Base-by-base conservation (phyloP, 495 filamentous ascomycete genomes). In the Acidiella bohemica region DNA sequence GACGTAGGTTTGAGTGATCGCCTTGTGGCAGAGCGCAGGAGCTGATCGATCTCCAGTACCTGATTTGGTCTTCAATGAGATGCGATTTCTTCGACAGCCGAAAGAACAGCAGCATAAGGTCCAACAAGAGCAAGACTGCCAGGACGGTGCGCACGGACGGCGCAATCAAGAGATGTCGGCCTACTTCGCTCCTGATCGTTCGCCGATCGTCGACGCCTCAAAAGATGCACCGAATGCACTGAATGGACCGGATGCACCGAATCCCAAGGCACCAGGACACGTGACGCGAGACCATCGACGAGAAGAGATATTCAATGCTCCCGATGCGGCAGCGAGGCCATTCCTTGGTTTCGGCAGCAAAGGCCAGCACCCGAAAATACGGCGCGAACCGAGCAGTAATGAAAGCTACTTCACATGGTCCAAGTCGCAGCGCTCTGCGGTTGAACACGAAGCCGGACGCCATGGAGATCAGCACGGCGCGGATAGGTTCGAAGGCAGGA, bases 41-140 rank as follows among this genome's bases (percentile, higher is more conserved):
- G 25, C 38, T 42, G 16, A 44, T 14, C 36, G 21, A 1, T 19
- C 40, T 50, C 25, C 49, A 80, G 76, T 80, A 30, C 66, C 73
- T 22, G 72, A 81, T 50, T 64, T 80, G 30, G 62, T 70, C 1
- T 86, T 83, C 55, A 78, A 72, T 1, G 73, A 81, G 47, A 75
- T 78, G 64, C 63, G 65, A 12, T 82, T 84, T 48, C 66, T 81
- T 9, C 54, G 60, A 26, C 54, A 59, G 39, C 56, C 54, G 8
- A 54, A 49, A 47, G 50, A 51, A 27, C 50, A 47, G 25, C 49
- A 57, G 34, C 42, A 55, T 24, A 39, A 44, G 14, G 32, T 14
- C 23, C 28, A 14, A 6, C 39, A 23, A 51, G 12, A 35, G 24
- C 2, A 47, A 44, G 26, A 43, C 43, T 16, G 47, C 26, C 60